Percentiles rank a stretch among this genome's conserved stretches.
Conservation (phyloP, 305 asterid genomes). For the Fraxinus latifolia region DNA sequence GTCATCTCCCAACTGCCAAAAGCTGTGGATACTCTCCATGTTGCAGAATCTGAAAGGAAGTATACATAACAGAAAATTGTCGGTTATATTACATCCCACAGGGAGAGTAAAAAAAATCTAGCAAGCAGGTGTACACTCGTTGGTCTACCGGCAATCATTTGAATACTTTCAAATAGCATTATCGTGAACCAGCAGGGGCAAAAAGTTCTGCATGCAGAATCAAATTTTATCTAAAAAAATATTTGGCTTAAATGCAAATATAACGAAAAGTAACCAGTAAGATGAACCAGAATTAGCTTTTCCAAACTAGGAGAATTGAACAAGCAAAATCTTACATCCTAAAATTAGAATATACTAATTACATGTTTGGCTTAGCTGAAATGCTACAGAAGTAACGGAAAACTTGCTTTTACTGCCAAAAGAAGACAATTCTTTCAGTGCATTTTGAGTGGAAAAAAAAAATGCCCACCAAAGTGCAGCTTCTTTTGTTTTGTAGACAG, state of each 20-base stretch:
- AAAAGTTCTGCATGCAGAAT: background rate
- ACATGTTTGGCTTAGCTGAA: background rate
- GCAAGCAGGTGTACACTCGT: background rate
- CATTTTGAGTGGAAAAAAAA: background rate
- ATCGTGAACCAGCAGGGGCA: background rate
- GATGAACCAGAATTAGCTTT: background rate
- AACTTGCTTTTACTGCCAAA: background rate
- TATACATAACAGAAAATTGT: background rate
- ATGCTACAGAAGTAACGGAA: background rate
- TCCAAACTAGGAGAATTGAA: background rate
- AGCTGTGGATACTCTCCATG: conserved; percentile 67
- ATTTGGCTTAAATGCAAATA: background rate
- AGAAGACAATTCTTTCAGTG: background rate
- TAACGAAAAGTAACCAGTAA: background rate
- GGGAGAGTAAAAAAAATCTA: background rate
- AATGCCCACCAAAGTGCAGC: background rate
- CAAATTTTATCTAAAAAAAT: background rate
- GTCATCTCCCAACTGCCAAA: conserved; percentile 89
- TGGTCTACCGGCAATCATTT: background rate
- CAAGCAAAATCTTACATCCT: background rate
- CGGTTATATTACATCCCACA: background rate
- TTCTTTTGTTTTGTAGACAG: background rate
- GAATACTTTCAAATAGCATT: background rate
- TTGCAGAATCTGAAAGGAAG: conserved; percentile 27
- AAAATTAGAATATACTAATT: background rate